Conservation (phyloP, 371 early-diverging fungal species). For the Funneliformis caledonium region DNA sequence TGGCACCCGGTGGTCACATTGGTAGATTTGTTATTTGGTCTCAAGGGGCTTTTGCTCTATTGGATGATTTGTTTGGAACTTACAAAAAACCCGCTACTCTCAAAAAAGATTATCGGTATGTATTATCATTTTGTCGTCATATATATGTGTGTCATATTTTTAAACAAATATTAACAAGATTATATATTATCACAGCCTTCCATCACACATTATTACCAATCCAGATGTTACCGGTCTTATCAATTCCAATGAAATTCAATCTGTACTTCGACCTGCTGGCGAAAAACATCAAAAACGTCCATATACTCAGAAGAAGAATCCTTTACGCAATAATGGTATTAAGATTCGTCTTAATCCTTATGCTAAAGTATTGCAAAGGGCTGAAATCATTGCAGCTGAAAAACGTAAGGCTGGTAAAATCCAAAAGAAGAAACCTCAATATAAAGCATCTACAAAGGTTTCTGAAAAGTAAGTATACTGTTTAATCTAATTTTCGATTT, state of each 20-base stretch:
- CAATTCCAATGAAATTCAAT: slow-evolving; percentile 98
- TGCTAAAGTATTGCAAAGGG: slow-evolving; percentile 86
- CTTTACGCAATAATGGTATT: slow-evolving; percentile 91
- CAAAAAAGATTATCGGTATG: slow-evolving; percentile 88
- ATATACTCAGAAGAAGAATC: slow-evolving; percentile 97
- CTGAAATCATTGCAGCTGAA: slow-evolving; percentile 65
- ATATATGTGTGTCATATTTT: not conserved
- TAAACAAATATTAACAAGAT: not conserved
- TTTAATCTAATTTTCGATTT: too few species aligned
- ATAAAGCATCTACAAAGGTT: slow-evolving; percentile 16
- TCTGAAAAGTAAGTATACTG: not conserved
- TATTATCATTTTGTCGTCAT: not conserved
- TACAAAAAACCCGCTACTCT: slow-evolving; percentile 78
- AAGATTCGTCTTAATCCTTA: slow-evolving; percentile 97
- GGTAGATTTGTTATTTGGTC: slow-evolving; percentile 99
- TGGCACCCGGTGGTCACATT: slow-evolving; percentile 99
- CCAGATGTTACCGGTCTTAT: slow-evolving; percentile 96
- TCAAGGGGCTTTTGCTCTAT: slow-evolving; percentile 92
- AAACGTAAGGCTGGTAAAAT: slow-evolving; percentile 35
- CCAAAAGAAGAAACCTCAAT: not conserved
- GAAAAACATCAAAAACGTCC: slow-evolving; percentile 84
- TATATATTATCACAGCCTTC: slow-evolving; percentile 57
- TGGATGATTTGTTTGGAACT: slow-evolving; percentile 96
- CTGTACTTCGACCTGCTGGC: slow-evolving; percentile 89
- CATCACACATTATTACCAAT: slow-evolving; percentile 89